Base-by-base conservation (phyloP, 805 yeast species). In the Citeromyces matritensis region DNA sequence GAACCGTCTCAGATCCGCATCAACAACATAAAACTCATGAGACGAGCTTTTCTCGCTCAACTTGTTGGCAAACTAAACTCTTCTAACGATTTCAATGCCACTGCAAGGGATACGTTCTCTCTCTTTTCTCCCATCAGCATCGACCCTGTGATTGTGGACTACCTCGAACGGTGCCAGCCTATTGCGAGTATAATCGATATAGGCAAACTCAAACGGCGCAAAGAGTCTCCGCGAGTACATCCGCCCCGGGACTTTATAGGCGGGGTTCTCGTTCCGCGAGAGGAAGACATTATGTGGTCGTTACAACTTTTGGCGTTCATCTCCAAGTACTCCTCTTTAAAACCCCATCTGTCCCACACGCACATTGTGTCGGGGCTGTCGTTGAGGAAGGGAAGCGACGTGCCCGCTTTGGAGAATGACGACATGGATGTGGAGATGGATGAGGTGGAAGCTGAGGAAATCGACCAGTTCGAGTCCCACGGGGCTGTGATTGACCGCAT, bases 201-300 rank as follows among this genome's bases (percentile, higher is more conserved):
- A 7, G 21, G 21, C 21, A 17, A 17, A 17, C 21, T 17, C 9
- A 29, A 21, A 21, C 31, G 15, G 11, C 10, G 14, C 6, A 29
- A 11, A 21, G 15, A 19, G 29, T 19, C 29, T 26, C 29, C 7
- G 13, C n/a, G 29, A 19, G 29, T 26, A 9, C 27, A 11, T 5
- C 27, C 14, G 27, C 27, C 27, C 10, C 58, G 83, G 32, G 53
- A 53, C 15, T 74, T 74, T 42, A 51, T 60, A 30, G 55, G 78
- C 27, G 94, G 94, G 2, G 72, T 75, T 14, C 64, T 86, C n/a
- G 67, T 85, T 5, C 96, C 96, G 2, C 69, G 83, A 35, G 94
- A 82, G 39, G 96, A 88, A 48, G 98, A 88, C 47, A 82, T 88
- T 11, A 75, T 84, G 24, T 85, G 95, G 95, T 79, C 94, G 4